phyloP scores from a whole-genome alignment of 352 stramenopile species.

The Peronosclerospora sorghi region DNA sequence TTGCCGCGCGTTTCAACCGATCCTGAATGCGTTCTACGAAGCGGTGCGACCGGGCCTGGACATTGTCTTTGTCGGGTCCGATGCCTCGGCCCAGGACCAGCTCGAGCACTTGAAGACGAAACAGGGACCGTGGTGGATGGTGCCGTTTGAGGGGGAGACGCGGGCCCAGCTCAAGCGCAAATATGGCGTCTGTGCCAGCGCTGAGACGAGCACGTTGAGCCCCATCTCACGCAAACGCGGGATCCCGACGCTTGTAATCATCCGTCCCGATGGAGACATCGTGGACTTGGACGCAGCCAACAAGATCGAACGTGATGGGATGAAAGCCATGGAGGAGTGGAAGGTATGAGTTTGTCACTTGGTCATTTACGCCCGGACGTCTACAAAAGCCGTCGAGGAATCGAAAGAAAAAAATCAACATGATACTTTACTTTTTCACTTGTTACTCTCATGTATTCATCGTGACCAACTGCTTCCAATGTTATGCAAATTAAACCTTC shows the following conservation, averaged over 20 bases:
- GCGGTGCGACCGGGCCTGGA: conserved; percentile 41
- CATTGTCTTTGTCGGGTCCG: conserved; percentile 73
- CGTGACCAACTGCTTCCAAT: too few relatives aligned
- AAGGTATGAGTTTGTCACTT: conserved; percentile 11
- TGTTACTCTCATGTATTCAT: too few relatives aligned
- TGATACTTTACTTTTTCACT: background rate
- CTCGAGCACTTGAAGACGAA: conserved; percentile 54
- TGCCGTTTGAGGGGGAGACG: conserved; percentile 50
- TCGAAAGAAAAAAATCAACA: background rate
- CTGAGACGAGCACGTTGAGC: conserved; percentile 43
- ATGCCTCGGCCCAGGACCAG: conserved; percentile 46
- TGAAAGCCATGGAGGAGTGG: conserved; percentile 35
- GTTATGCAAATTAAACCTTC: too few relatives aligned
- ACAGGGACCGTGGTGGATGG: conserved; percentile 65
- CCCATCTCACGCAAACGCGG: conserved; percentile 52
- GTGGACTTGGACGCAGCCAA: conserved; percentile 56
- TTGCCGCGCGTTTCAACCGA: conserved; percentile 68
- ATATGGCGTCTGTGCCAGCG: conserved; percentile 63
- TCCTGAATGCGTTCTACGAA: conserved; percentile 65
- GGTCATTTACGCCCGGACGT: too few relatives aligned
- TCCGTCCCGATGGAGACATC: conserved; percentile 44
- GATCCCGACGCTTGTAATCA: conserved; percentile 69
- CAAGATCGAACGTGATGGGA: conserved; percentile 44
- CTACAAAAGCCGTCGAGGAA: too few relatives aligned
- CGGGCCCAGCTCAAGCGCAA: conserved; percentile 70